These are phyloP conservation scores for Mycena rebaudengoi DNA, from an alignment of 768 basidiomycete species.

Conservation along the genomic window DNA sequence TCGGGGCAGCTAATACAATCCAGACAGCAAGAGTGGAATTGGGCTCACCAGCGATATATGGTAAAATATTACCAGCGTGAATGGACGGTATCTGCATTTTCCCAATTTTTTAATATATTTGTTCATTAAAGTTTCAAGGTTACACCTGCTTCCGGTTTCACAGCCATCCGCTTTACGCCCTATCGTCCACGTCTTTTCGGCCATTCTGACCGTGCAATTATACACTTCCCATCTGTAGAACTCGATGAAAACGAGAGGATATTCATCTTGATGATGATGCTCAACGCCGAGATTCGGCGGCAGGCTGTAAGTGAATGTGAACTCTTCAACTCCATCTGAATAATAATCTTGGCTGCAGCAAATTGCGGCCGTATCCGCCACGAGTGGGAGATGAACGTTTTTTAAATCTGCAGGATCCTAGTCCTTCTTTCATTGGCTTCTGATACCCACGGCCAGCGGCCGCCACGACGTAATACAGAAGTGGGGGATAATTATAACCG, in stretches of 20 bases:
- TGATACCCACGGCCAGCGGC: too few species aligned
- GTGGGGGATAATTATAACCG: too few species aligned
- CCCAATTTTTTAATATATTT: neutral
- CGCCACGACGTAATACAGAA: too few species aligned
- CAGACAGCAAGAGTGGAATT: conserved; percentile 7
- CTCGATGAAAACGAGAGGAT: conserved; percentile 19
- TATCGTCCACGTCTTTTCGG: neutral
- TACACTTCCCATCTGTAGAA: conserved; percentile 3
- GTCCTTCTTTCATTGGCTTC: too few species aligned
- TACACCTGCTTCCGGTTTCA: neutral
- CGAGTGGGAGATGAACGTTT: too few species aligned
- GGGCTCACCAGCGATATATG: neutral
- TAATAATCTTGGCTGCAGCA: neutral
- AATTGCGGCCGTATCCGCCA: neutral
- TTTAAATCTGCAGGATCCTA: too few species aligned
- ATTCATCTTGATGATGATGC: conserved; percentile 12
- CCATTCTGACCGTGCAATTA: conserved; percentile 1
- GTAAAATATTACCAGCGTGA: neutral
- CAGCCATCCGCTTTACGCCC: conserved; percentile 4
- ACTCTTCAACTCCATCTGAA: neutral
- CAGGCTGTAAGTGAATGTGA: conserved; percentile 7
- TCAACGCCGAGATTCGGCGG: conserved; percentile 11
- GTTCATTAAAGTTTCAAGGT: neutral
- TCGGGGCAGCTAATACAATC: neutral
- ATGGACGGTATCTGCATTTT: neutral